Base-by-base conservation (phyloP, 78 protist genomes). In the Dictyostelium discoideum region DNA sequence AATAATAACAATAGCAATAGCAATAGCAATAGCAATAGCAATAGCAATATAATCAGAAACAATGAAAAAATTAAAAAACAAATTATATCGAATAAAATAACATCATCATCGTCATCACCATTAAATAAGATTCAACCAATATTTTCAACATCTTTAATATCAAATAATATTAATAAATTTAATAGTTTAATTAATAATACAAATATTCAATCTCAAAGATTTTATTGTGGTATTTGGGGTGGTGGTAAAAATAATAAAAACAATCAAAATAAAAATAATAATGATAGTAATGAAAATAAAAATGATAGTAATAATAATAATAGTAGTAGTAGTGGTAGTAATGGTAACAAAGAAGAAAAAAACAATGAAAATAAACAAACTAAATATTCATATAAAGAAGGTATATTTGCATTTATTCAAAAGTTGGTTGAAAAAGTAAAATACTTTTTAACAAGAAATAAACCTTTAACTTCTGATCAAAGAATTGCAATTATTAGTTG, bases 391-490 rank as follows among this genome's bases (percentile, higher is more conserved):
- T 44, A 83, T 32, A 57, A 60, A 24, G 76, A 83, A 32, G 65
- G 65, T 7, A 57, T 83, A 24, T 65, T 74, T 74, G 42, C 57
- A 60, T 24, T 48, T 39, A 11, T 79, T 39, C 48, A 63, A 32
- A 73, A 13, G 57, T 50, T 85, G 57, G 16, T 65, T 2, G 95
- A 81, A 18, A 81, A 83, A 50, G 37, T 82, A 8, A 90, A 82
- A 54, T 90, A 81, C 42, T 26, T 90, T 26, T 72, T 90, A n/a
- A 90, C 95, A 4, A 90, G 95, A 90, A 81, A 83, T 82, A 90
- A 82, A 82, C 95, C 95, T 2, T 54, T 90, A 32, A 90, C 95
- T 3, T 83, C 88, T 3, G 95, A 90, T 90, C 95, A 90, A 42
- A 80, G 76, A 24, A 81, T 90, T 69, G 88, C 88, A 29, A 39